A percentile compares a stretch with the other conserved stretches of the same genome.
phyloP scores from a whole-genome alignment of 768 basidiomycete genomes.

The Tubosaeta sp. region DNA sequence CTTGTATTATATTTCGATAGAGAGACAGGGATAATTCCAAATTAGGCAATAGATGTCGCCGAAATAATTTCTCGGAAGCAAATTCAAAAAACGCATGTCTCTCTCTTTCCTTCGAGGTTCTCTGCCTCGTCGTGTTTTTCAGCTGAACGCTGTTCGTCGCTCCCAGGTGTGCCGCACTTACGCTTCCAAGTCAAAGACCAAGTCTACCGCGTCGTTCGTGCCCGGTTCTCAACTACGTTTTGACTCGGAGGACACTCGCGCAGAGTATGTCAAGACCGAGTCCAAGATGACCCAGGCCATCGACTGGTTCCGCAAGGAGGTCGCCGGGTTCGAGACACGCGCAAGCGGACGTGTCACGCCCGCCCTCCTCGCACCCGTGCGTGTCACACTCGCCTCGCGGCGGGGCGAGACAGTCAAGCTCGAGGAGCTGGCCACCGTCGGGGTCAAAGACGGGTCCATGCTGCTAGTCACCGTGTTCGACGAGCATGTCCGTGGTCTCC shows the following conservation, averaged over 20 bases:
- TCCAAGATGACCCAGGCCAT: constrained; percentile 57
- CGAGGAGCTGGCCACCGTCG: constrained; percentile 76
- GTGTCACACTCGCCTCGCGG: constrained; percentile 42
- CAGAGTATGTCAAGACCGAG: constrained; percentile 62
- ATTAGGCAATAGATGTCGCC: neutral
- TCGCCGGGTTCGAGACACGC: constrained; percentile 65
- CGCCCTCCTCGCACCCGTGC: constrained; percentile 62
- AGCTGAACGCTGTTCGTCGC: neutral
- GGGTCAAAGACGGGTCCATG: constrained; percentile 71
- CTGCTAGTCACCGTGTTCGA: constrained; percentile 76
- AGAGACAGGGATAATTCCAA: neutral
- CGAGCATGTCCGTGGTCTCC: constrained; percentile 54
- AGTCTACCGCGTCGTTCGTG: constrained; percentile 55
- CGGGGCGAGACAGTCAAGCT: constrained; percentile 40
- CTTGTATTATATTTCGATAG: constrained; percentile 1
- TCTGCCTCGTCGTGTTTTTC: neutral
- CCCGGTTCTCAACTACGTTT: constrained; percentile 67
- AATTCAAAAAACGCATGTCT: neutral
- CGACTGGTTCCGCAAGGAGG: constrained; percentile 77
- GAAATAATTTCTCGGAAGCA: neutral
- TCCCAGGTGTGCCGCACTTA: constrained; percentile 16
- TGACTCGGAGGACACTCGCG: constrained; percentile 45
- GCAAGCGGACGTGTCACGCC: constrained; percentile 77
- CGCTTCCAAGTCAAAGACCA: constrained; percentile 30
- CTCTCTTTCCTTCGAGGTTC: neutral